Conservation (phyloP, 140 eudicot genomes). For the Oenanthe javanica region DNA sequence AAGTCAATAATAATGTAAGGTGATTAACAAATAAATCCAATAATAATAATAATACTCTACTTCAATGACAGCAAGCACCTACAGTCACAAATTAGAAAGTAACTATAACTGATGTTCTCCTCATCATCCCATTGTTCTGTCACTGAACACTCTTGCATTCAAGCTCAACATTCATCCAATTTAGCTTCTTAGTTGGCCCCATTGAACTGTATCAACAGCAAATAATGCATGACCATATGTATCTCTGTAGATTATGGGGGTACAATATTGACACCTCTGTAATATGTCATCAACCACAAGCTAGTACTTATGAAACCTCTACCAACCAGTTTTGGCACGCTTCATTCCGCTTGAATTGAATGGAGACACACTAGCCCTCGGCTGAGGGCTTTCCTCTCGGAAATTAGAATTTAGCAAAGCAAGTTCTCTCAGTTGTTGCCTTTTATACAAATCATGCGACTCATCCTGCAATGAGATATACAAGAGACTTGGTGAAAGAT, state of each 20-base stretch:
- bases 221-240: neutral
- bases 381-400: conserved; percentile 78
- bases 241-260: conserved; percentile 3
- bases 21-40: conserved; percentile 50
- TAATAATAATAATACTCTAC: conserved; percentile 23
- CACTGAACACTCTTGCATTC: neutral
- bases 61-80: conserved; percentile 21
- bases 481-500: neutral
- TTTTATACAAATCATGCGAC: conserved; percentile 70
- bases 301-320: conserved; percentile 15
- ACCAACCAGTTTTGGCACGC: conserved; percentile 81
- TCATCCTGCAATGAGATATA: conserved; percentile 42
- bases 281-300: conserved; percentile 2
- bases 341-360: conserved; percentile 65
- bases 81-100: conserved; percentile 16
- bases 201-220: conserved; percentile 18
- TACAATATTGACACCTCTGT: neutral
- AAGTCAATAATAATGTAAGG: conserved; percentile 7
- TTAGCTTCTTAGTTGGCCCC: conserved; percentile 9
- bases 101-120: conserved; percentile 7
- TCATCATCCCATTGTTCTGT: neutral
- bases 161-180: conserved; percentile 6
- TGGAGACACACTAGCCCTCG: conserved; percentile 81
- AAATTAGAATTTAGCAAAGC: conserved; percentile 71
- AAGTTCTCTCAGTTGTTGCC: conserved; percentile 80